phyloP scores from a whole-genome alignment of 2,329 filamentous ascomycete genomes.

The Cladosporium sp. region DNA sequence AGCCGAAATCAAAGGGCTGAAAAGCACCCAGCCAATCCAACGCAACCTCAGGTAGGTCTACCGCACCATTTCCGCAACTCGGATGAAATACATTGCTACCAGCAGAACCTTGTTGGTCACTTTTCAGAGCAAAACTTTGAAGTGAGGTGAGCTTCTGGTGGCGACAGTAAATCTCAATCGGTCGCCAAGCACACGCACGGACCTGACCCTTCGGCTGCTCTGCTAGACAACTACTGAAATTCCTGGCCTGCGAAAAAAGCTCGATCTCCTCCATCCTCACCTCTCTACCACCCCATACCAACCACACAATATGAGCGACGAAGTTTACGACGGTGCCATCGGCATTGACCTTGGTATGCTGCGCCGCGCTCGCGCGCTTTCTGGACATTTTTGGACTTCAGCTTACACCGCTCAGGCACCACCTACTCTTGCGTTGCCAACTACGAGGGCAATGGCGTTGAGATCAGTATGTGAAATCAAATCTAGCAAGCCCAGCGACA shows the following conservation, averaged over 20 bases:
- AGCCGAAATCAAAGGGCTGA: neutral
- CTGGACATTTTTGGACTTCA: neutral
- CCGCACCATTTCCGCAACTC: neutral
- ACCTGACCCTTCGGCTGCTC: neutral
- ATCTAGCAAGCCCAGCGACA: neutral
- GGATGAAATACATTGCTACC: neutral
- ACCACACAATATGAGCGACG: constrained; percentile 77
- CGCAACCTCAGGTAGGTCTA: neutral
- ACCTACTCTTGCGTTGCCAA: constrained; percentile 99
- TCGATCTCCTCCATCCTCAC: constrained; percentile 20
- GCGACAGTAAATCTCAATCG: constrained; percentile 12
- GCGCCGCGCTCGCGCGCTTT: neutral
- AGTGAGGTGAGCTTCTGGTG: constrained; percentile 7
- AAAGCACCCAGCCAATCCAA: neutral
- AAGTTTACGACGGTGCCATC: constrained; percentile 99
- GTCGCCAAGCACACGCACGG: constrained; percentile 16
- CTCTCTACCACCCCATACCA: constrained; percentile 21
- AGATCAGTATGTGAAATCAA: constrained; percentile 73
- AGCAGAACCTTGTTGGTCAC: neutral
- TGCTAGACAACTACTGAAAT: neutral
- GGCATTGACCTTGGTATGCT: constrained; percentile 97
- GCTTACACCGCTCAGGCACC: constrained; percentile 67
- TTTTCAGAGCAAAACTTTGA: constrained; percentile 11
- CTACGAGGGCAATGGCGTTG: constrained; percentile 99
- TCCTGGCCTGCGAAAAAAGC: neutral